Percentiles rank a stretch among this genome's conserved stretches.
Evolutionary conservation across 2,329 filamentous ascomycete genomes (phyloP).

Genomic region (Proliferodiscus dingleyae): DNA sequence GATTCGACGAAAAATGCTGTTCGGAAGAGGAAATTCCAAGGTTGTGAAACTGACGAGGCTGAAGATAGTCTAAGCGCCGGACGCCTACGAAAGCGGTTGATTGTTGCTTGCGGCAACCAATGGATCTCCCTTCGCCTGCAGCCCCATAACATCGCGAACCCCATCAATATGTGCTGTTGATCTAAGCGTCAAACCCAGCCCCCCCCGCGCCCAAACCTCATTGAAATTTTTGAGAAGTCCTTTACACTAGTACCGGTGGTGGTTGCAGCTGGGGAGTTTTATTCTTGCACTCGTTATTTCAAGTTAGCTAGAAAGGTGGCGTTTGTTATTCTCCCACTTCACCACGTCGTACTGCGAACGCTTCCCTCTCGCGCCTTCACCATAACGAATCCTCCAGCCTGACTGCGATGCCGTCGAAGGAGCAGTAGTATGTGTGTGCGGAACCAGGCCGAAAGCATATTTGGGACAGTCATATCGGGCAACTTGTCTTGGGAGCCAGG

Average conservation of each 20-base stretch:
- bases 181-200: conserved; percentile 13
- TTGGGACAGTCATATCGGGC: conserved; percentile 3
- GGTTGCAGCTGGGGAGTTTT: too few species aligned
- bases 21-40: too few species aligned
- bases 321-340: conserved; percentile 15
- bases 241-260: too few species aligned
- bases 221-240: not conserved
- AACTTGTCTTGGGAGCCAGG: not conserved
- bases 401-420: conserved; percentile 19
- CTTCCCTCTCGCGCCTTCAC: conserved; percentile 4
- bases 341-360: not conserved
- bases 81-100: conserved; percentile 16
- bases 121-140: conserved; percentile 17
- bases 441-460: conserved; percentile 4
- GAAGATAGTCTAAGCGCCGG: conserved; percentile 6
- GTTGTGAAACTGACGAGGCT: conserved; percentile 17
- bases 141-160: conserved; percentile 27
- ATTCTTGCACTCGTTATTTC: conserved; percentile 18
- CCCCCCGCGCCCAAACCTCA: not conserved
- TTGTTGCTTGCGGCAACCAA: conserved; percentile 15
- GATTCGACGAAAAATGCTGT: too few species aligned
- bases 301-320: conserved; percentile 2
- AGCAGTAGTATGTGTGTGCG: conserved; percentile 19
- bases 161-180: conserved; percentile 17
- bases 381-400: conserved; percentile 3